Percentiles rank a stretch among this genome's conserved stretches.
phyloP scores from a whole-genome alignment of 2,329 filamentous ascomycete genomes.

The Aspergillus sojae region DNA sequence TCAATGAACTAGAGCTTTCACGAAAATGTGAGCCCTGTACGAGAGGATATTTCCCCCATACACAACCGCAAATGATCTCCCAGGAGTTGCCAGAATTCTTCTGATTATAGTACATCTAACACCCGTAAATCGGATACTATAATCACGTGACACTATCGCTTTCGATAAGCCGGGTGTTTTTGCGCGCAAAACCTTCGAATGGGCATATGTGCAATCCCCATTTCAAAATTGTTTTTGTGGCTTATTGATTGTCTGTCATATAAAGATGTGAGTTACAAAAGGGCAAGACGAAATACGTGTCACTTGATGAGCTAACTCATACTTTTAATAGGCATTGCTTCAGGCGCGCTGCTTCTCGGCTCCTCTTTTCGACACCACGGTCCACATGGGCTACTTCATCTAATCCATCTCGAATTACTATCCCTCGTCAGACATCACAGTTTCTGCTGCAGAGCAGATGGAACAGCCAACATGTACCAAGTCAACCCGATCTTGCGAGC shows the following conservation, averaged over 20 bases:
- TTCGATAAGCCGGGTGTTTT: neutral
- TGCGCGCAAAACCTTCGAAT: neutral
- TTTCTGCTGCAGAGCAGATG: slow-evolving; percentile 45
- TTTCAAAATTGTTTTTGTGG: neutral
- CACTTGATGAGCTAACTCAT: neutral
- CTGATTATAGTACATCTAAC: neutral
- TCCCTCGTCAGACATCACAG: slow-evolving; percentile 44
- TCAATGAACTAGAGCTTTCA: neutral
- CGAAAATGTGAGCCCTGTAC: neutral
- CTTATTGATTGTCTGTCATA: neutral
- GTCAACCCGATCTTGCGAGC: neutral
- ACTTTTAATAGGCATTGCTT: slow-evolving; percentile 55
- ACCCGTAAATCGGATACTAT: neutral
- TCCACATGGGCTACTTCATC: slow-evolving; percentile 45
- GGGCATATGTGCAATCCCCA: neutral
- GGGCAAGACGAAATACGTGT: neutral
- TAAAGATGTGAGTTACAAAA: neutral
- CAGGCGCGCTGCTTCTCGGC: slow-evolving; percentile 60
- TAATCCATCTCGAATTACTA: slow-evolving; percentile 30
- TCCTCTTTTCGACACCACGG: slow-evolving; percentile 51
- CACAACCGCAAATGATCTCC: neutral
- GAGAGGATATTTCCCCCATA: neutral
- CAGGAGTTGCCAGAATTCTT: neutral
- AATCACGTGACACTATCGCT: neutral
- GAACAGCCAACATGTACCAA: slow-evolving; percentile 15